Base-by-base conservation (phyloP, 176 grass and related monocot species). In the Ananas comosus region DNA sequence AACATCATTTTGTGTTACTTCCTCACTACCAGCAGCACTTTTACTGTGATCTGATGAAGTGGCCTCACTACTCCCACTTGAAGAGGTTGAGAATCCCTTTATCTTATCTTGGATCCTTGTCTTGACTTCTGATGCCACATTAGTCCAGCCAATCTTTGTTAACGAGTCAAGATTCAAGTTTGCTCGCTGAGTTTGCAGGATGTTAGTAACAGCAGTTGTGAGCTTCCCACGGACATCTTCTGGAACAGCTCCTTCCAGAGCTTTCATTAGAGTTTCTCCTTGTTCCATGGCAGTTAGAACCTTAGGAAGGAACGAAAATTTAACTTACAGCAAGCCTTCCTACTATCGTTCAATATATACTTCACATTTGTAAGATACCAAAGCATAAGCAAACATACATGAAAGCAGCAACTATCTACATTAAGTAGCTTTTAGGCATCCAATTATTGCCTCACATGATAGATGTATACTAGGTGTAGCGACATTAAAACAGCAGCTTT, bases 161-260 rank as follows among this genome's bases (percentile, higher is more conserved):
- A 92, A 78, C 49, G 78, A 86, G 57, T 85, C 74, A 61, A 92
- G 80, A 77, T 75, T 87, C 58, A 92, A 79, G 79, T 83, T 83
- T 73, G 75, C 76, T 65, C 78, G 71, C 68, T 83, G 88, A 64
- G 88, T 84, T 54, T 89, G 76, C 57, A 96, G 70, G 81, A 92
- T 90, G 76, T 87, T 86, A 74, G 81, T 74, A 61, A 88, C 79
- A 67, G 73, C 83, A 53, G 79, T 63, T 67, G 86, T 87, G 48
- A 96, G 81, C 72, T 87, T 96, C 71, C 79, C 93, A 72, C 93
- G 83, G 51, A 96, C 93, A 87, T 96, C 93, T 74, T 90, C 93
- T 59, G 93, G 93, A 64, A 96, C 89, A 74, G 93, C 93, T 87
- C 76, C 93, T 89, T 96, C 72, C 74, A 96, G 77, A 87, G 89